phyloP scores from a whole-genome alignment of 441 rosid genomes.

The Jatropha multifida region DNA sequence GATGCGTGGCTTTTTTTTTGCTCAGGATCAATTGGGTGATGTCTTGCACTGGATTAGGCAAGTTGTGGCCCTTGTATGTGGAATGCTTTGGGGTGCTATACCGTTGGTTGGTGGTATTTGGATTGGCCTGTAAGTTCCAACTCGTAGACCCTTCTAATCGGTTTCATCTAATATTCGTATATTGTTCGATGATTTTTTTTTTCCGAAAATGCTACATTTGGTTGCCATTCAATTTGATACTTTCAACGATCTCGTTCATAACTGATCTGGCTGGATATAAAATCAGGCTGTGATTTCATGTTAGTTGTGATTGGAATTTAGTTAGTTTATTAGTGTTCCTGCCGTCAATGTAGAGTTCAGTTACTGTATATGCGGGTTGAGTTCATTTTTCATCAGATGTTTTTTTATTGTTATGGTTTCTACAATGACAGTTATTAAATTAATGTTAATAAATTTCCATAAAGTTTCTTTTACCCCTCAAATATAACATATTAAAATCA shows the following conservation, averaged over 20 bases:
- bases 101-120: constrained; percentile 86
- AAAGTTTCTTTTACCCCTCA: background rate
- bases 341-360: background rate
- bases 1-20: constrained; percentile 20
- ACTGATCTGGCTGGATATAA: background rate
- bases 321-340: background rate
- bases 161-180: background rate
- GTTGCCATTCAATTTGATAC: background rate
- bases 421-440: background rate
- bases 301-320: background rate
- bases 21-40: constrained; percentile 97
- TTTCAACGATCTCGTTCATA: background rate
- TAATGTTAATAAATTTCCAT: background rate
- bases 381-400: background rate
- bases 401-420: background rate
- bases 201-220: background rate
- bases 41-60: constrained; percentile 97
- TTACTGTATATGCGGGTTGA: background rate
- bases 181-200: background rate
- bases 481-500: background rate
- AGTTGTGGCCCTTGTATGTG: constrained; percentile 72
- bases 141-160: background rate
- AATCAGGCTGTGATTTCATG: background rate
- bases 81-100: constrained; percentile 88
- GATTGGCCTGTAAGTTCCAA: constrained; percentile 66